phyloP scores from a whole-genome alignment of 1,139 yeast genomes.

The Lodderomyces margitis region DNA sequence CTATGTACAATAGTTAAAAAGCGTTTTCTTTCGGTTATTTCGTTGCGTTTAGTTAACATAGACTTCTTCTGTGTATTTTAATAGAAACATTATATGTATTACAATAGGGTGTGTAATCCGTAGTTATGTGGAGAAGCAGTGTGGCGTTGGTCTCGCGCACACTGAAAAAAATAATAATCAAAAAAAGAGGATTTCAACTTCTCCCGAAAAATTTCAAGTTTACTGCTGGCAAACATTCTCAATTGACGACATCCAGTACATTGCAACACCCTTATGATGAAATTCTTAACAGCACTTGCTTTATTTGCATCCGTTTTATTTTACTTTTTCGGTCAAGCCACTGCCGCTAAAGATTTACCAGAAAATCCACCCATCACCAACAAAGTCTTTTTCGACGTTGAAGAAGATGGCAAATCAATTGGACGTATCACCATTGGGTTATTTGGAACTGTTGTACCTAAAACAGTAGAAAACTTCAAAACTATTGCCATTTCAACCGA shows the following conservation, averaged over 20 bases:
- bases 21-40: no score
- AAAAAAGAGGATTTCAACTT: no score
- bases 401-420: constrained; percentile 70
- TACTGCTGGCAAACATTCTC: background rate
- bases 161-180: no score
- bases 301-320: constrained; percentile 20
- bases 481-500: constrained; percentile 60
- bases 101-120: no score
- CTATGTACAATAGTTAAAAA: no score
- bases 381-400: constrained; percentile 83
- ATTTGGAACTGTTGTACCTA: constrained; percentile 65
- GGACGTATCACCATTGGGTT: constrained; percentile 72
- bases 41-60: no score
- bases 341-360: constrained; percentile 25
- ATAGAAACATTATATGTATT: no score
- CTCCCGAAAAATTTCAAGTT: no score
- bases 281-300: constrained; percentile 20
- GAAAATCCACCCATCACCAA: constrained; percentile 62
- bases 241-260: background rate
- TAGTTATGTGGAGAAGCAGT: no score
- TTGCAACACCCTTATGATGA: constrained; percentile 22
- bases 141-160: no score
- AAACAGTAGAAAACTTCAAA: constrained; percentile 57
- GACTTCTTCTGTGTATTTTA: no score
- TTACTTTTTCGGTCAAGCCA: constrained; percentile 20